Evolutionary conservation across 805 yeast species (phyloP).

Genomic region (Suhomyces vadensis): DNA sequence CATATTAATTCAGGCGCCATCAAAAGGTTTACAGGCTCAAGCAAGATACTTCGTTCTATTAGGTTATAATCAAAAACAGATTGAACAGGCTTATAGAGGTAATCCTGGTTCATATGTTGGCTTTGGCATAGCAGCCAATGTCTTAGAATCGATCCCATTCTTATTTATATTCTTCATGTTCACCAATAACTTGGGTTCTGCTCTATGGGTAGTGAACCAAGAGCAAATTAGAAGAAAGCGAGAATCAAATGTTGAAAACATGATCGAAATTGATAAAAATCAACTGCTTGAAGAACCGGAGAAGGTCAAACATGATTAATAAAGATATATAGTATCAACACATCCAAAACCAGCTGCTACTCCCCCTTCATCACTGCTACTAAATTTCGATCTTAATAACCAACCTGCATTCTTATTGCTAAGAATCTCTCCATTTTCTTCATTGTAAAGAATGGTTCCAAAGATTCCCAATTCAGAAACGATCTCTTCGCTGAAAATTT

Average conservation of each 20-base stretch:
- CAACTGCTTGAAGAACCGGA: background rate
- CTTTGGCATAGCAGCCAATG: slow-evolving; percentile 54
- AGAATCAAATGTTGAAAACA: background rate
- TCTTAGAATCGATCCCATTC: slow-evolving; percentile 56
- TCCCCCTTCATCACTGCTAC: slow-evolving; percentile 93
- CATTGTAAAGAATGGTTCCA: slow-evolving; percentile 80
- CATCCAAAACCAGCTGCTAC: slow-evolving; percentile 99
- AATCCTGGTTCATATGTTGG: slow-evolving; percentile 45
- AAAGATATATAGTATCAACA: slow-evolving; percentile 77
- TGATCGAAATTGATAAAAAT: background rate
- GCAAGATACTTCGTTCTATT: slow-evolving; percentile 58
- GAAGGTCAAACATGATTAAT: slow-evolving; percentile 18
- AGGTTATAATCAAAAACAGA: slow-evolving; percentile 47
- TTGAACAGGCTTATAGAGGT: slow-evolving; percentile 34
- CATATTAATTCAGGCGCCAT: slow-evolving; percentile 52
- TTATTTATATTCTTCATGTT: slow-evolving; percentile 54
- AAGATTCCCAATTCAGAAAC: slow-evolving; percentile 91
- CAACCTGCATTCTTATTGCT: slow-evolving; percentile 77
- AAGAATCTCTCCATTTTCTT: slow-evolving; percentile 52
- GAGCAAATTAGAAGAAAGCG: slow-evolving; percentile 20
- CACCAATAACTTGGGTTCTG: slow-evolving; percentile 63
- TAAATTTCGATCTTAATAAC: slow-evolving; percentile 84
- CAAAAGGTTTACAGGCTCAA: slow-evolving; percentile 54
- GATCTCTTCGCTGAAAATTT: slow-evolving; percentile 66
- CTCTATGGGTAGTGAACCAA: slow-evolving; percentile 56